A percentile compares a stretch with the other conserved stretches of the same genome.
Evolutionary conservation across 2,329 filamentous ascomycete genomes (phyloP).

Genomic region (Capronia americana): DNA sequence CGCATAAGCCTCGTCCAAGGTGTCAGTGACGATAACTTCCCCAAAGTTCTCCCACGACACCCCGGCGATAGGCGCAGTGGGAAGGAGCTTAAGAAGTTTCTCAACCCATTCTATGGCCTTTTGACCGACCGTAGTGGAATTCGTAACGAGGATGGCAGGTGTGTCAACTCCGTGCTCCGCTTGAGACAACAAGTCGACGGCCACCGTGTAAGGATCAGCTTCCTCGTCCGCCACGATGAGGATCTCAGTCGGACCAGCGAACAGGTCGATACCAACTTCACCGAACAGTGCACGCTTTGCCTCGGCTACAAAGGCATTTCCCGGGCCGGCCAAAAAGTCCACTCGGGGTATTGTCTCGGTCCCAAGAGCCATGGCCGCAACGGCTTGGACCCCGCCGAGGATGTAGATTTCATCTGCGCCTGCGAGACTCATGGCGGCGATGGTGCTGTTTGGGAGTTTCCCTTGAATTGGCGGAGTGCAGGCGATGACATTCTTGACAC

Average conservation of each 20-base stretch:
- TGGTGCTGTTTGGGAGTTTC: constrained; percentile 55
- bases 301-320: constrained; percentile 63
- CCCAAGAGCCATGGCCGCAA: constrained; percentile 60
- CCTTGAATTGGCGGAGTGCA: constrained; percentile 61
- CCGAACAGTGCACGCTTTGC: constrained; percentile 62
- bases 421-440: constrained; percentile 59
- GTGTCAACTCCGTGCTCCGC: constrained; percentile 61
- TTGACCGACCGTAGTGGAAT: constrained; percentile 48
- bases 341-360: constrained; percentile 58
- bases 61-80: constrained; percentile 53
- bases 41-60: constrained; percentile 56
- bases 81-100: constrained; percentile 49
- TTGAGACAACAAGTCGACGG: constrained; percentile 57
- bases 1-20: constrained; percentile 51
- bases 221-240: constrained; percentile 58
- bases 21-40: constrained; percentile 54
- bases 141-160: constrained; percentile 59
- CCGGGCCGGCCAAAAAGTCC: constrained; percentile 61
- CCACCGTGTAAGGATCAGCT: constrained; percentile 55
- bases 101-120: constrained; percentile 50
- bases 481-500: constrained; percentile 57
- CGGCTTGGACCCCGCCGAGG: constrained; percentile 60
- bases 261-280: constrained; percentile 61
- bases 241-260: constrained; percentile 62
- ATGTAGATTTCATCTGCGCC: constrained; percentile 60